Percentiles rank a stretch among this genome's conserved stretches.
Evolutionary conservation across 2,329 filamentous ascomycete genomes (phyloP).

Genomic region (Hymenoscyphus occultus): DNA sequence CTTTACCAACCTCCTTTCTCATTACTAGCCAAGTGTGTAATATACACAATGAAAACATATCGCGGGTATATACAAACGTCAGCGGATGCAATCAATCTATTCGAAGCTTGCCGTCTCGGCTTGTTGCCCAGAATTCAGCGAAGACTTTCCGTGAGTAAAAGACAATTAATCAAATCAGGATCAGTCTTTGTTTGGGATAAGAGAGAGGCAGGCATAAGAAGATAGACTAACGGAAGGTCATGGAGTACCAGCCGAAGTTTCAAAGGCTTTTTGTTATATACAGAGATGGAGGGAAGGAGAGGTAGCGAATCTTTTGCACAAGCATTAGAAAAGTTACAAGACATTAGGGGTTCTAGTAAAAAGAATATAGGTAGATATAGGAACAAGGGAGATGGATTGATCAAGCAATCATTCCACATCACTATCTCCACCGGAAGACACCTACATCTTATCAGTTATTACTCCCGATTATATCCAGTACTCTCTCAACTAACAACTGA

Average conservation of each 20-base stretch:
- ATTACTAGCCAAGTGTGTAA: too few relatives aligned
- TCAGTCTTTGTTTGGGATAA: conserved; percentile 99
- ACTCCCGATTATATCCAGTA: conserved; percentile 73
- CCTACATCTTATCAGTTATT: conserved; percentile 97
- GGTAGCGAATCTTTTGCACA: too few relatives aligned
- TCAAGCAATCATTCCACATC: conserved; percentile 99
- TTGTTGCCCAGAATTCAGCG: conserved; percentile 88
- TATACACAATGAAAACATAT: conserved; percentile 83
- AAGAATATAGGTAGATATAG: conserved; percentile 88
- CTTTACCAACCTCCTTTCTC: too few relatives aligned
- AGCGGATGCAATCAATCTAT: conserved; percentile 94
- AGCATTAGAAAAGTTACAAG: conserved; percentile 72
- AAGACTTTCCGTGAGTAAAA: conserved; percentile 95
- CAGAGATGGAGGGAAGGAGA: conserved; percentile 99
- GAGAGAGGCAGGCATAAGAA: conserved; percentile 92
- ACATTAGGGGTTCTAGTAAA: conserved; percentile 76
- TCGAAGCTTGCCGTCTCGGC: conserved; percentile 90
- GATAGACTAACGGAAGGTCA: conserved; percentile 98
- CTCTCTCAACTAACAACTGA: conserved; percentile 82
- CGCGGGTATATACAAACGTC: conserved; percentile 93
- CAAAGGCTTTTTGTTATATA: conserved; percentile 93
- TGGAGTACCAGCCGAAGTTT: conserved; percentile 98
- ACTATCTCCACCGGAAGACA: conserved; percentile 88
- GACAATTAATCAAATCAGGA: conserved; percentile 91
- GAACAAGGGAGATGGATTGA: conserved; percentile 93